Evolutionary conservation across 805 yeast genomes (phyloP), one percentile per base, ranked within the genome.

Genomic region (Wickerhamiella shivajii): DNA sequence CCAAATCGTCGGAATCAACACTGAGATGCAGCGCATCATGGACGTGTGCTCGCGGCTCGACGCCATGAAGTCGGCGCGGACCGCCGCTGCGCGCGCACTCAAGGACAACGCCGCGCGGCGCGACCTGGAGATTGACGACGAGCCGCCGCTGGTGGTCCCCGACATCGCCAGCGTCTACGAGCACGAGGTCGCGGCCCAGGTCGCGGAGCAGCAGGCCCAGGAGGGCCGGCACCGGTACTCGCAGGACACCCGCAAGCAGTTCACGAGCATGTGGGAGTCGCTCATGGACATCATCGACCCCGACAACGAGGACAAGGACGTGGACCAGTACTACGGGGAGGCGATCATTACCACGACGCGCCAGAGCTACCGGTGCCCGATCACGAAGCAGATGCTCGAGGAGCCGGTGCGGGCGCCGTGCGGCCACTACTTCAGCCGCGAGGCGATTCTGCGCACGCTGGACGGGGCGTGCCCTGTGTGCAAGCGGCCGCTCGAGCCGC

Each of bases 1-100:
- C 21, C 19, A 19, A 10, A 12, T 31, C 12, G 7, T 17, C 11
- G 19, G 10, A n/a, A 31, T 31, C 18, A 31, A 23, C 12, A 14
- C 16, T 4, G 29, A 31, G 25, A 31, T 31, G 34, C 29, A 31
- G 10, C 6, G 14, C 12, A 15, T 25, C 15, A 31, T 31, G 34
- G 25, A 20, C 9, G 17, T n/a, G 15, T 15, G 21, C n/a, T 20
- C 27, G n/a, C n/a, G n/a, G n/a, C n/a, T n/a, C n/a, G n/a, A n/a
- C n/a, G n/a, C n/a, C n/a, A n/a, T n/a, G n/a, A n/a, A n/a, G n/a
- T n/a, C n/a, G n/a, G n/a, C n/a, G n/a, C n/a, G n/a, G n/a, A n/a
- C n/a, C n/a, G n/a, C n/a, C n/a, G n/a, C n/a, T n/a, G n/a, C n/a
- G n/a, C n/a, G n/a, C n/a, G n/a, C n/a, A n/a, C n/a, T n/a, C n/a